These are phyloP conservation scores for Yarrowia galli DNA, from an alignment of 1,139 yeast species.

Conservation along the genomic window DNA sequence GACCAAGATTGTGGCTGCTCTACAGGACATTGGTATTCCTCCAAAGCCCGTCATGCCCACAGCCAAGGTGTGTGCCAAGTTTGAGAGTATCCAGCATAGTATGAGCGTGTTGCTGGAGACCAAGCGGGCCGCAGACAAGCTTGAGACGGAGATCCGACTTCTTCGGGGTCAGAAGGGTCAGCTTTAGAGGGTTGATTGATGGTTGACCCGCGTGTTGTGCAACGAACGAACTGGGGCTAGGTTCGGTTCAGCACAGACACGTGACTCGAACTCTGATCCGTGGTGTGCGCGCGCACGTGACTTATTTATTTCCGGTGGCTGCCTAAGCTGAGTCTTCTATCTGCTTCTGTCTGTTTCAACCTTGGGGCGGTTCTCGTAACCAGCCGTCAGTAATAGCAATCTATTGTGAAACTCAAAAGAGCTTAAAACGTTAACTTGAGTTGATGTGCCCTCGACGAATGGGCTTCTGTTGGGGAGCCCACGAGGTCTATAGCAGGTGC, in stretches of 20 bases:
- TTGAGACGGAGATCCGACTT: constrained; percentile 78
- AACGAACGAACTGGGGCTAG: too few species aligned
- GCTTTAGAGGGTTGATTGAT: too few species aligned
- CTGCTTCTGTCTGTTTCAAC: not conserved
- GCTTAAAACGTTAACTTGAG: constrained; percentile 2
- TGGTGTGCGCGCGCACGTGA: not conserved
- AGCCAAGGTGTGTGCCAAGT: constrained; percentile 75
- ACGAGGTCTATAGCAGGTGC: not conserved
- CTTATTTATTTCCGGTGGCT: not conserved
- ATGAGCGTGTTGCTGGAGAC: constrained; percentile 80
- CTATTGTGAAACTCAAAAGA: constrained; percentile 1
- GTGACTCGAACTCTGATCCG: not conserved
- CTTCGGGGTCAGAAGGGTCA: constrained; percentile 52
- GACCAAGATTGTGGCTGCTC: constrained; percentile 71
- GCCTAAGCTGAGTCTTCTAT: not conserved
- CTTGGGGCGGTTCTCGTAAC: not conserved
- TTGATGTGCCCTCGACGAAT: constrained; percentile 1
- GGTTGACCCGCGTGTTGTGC: too few species aligned
- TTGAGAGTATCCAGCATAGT: constrained; percentile 76
- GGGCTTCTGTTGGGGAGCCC: not conserved
- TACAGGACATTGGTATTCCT: constrained; percentile 82
- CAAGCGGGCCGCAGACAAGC: constrained; percentile 85
- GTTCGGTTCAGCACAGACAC: not conserved
- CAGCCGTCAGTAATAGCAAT: constrained; percentile 4
- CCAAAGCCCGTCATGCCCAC: constrained; percentile 89